phyloP scores from a whole-genome alignment of 495 filamentous ascomycete genomes.

The Neurospora pannonica region DNA sequence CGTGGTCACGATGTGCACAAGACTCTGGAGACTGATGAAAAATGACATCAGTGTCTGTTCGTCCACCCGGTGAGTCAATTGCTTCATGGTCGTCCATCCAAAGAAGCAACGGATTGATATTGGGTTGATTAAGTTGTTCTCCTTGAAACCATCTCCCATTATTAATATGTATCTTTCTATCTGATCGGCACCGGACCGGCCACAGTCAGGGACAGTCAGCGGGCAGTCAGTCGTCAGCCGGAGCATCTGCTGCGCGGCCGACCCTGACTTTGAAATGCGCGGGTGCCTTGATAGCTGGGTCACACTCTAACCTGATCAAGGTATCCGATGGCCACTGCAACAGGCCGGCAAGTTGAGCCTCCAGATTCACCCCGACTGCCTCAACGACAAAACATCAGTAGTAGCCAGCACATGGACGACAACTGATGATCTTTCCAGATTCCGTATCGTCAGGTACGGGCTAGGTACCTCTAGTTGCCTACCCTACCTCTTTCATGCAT shows the following conservation, averaged over 20 bases:
- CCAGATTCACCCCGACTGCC: background rate
- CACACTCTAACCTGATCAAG: background rate
- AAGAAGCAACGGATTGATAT: background rate
- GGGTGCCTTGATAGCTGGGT: background rate
- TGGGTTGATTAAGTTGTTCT: background rate
- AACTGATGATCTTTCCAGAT: background rate
- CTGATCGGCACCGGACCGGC: background rate
- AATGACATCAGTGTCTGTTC: background rate
- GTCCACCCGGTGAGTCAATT: background rate
- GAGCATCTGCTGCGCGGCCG: background rate
- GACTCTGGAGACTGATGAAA: background rate
- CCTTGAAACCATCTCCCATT: background rate
- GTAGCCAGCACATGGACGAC: background rate
- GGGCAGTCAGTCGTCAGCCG: background rate
- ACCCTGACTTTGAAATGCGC: background rate
- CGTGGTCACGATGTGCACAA: background rate
- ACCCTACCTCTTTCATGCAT: background rate
- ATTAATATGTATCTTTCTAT: background rate
- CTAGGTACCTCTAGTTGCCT: background rate
- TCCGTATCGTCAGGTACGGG: background rate
- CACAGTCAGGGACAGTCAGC: background rate
- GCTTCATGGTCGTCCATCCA: background rate
- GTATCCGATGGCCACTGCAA: background rate
- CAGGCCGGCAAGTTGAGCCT: background rate
- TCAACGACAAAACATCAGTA: background rate